phyloP scores from a whole-genome alignment of 805 yeast genomes.

The Cyberlindnera suaveolens region DNA sequence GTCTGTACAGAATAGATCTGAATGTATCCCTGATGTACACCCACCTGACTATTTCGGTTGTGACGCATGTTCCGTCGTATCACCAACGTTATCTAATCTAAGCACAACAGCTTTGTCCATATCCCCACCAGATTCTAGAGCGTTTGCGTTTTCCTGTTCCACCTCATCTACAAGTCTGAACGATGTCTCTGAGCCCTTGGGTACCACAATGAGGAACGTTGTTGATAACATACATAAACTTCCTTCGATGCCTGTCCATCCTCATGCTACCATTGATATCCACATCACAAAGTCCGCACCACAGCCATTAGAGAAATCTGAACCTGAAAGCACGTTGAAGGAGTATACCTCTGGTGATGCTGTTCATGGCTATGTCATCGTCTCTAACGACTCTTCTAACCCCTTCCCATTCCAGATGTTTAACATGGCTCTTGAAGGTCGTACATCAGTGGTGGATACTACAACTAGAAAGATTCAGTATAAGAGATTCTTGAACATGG shows the following conservation, averaged over 20 bases:
- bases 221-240: conserved; percentile 46
- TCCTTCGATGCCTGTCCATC: conserved; percentile 28
- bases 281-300: conserved; percentile 48
- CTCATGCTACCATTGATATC: conserved; percentile 40
- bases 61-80: conserved; percentile 2
- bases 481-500: conserved; percentile 52
- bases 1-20: conserved; percentile 24
- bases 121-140: not conserved
- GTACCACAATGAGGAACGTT: conserved; percentile 27
- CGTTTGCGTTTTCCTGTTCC: not conserved
- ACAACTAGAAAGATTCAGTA: conserved; percentile 28
- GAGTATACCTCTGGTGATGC: conserved; percentile 67
- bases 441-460: conserved; percentile 27
- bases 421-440: conserved; percentile 43
- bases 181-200: not conserved
- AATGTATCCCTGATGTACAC: not conserved
- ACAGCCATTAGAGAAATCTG: conserved; percentile 29
- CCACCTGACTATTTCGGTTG: conserved; percentile 3
- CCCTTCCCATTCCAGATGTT: conserved; percentile 59
- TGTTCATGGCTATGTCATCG: conserved; percentile 51
- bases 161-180: not conserved
- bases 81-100: not conserved
- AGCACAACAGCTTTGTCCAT: not conserved
- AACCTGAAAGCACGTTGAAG: conserved; percentile 31
- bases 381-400: conserved; percentile 39